Evolutionary conservation across 2,329 filamentous ascomycete genomes (phyloP).

Genomic region (Penicillium sp.): DNA sequence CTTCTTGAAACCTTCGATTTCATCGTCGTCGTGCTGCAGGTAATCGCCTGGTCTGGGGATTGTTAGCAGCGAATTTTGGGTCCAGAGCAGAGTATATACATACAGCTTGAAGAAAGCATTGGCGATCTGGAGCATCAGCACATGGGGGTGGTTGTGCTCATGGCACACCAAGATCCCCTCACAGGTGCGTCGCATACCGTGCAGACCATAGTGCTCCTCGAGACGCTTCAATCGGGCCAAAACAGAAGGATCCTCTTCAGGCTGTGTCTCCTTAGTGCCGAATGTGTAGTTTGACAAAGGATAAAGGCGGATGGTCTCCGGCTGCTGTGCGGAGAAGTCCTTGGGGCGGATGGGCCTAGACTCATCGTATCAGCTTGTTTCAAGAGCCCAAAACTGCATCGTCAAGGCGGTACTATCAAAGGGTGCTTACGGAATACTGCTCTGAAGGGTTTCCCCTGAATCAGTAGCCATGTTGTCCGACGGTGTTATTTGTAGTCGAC

Average conservation of each 20-base stretch:
- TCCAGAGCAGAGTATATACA: slow-evolving; percentile 19
- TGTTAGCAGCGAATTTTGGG: slow-evolving; percentile 1
- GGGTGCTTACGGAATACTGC: slow-evolving; percentile 46
- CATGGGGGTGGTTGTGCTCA: slow-evolving; percentile 98
- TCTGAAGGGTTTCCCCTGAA: not conserved
- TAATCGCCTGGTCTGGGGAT: slow-evolving; percentile 76
- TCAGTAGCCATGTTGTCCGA: not conserved
- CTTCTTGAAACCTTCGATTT: slow-evolving; percentile 90
- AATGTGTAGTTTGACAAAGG: slow-evolving; percentile 99
- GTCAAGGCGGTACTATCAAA: slow-evolving; percentile 1
- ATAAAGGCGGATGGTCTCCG: slow-evolving; percentile 82
- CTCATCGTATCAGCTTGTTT: slow-evolving; percentile 12
- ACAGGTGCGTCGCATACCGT: slow-evolving; percentile 96
- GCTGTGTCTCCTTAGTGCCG: slow-evolving; percentile 95
- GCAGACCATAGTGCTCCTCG: slow-evolving; percentile 86
- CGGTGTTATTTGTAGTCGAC: not conserved
- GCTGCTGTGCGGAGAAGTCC: slow-evolving; percentile 84
- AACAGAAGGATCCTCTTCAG: slow-evolving; percentile 94
- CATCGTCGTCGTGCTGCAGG: slow-evolving; percentile 77
- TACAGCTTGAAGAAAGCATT: slow-evolving; percentile 98
- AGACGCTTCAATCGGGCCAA: slow-evolving; percentile 86
- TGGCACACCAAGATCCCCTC: slow-evolving; percentile 97
- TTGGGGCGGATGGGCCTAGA: slow-evolving; percentile 69
- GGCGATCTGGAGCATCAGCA: slow-evolving; percentile 97
- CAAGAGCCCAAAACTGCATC: too few species aligned